Evolutionary conservation across 2,329 filamentous ascomycete species (phyloP).

Genomic region (Paecilomyces variotii): DNA sequence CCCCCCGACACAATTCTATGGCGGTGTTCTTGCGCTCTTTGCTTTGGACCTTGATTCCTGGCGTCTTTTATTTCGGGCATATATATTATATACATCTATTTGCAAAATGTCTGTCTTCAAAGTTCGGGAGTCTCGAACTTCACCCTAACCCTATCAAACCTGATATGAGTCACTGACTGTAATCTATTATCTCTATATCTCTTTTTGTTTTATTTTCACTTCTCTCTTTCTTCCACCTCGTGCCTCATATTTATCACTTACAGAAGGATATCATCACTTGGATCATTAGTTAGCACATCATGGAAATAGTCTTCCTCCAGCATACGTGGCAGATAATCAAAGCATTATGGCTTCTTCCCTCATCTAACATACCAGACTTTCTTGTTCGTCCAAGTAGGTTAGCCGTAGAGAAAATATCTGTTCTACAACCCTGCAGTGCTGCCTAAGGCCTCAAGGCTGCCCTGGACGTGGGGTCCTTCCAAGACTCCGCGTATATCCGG

Average conservation of each 20-base stretch:
- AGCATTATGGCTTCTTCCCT: not conserved
- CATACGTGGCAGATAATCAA: not conserved
- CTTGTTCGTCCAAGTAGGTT: no score
- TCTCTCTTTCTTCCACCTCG: not conserved
- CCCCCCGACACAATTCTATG: constrained; percentile 3
- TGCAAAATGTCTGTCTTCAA: not conserved
- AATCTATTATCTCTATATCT: not conserved
- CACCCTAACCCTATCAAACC: not conserved
- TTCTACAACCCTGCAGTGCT: no score
- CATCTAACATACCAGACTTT: not conserved
- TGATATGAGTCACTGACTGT: not conserved
- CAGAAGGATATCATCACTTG: not conserved
- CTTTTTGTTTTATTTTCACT: no score
- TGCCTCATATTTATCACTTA: not conserved
- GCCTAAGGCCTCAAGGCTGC: no score
- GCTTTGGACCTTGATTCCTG: not conserved
- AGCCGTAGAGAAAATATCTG: no score
- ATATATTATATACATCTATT: not conserved
- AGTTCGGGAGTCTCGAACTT: not conserved
- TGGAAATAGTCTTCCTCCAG: not conserved
- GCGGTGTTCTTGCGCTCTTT: not conserved
- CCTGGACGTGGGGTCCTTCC: no score
- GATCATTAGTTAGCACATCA: not conserved
- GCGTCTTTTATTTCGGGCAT: not conserved
- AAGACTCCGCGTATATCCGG: no score